Percentiles rank a stretch among this genome's conserved stretches.
Conservation (phyloP, 2,329 filamentous ascomycete genomes). For the Blumeria graminis region DNA sequence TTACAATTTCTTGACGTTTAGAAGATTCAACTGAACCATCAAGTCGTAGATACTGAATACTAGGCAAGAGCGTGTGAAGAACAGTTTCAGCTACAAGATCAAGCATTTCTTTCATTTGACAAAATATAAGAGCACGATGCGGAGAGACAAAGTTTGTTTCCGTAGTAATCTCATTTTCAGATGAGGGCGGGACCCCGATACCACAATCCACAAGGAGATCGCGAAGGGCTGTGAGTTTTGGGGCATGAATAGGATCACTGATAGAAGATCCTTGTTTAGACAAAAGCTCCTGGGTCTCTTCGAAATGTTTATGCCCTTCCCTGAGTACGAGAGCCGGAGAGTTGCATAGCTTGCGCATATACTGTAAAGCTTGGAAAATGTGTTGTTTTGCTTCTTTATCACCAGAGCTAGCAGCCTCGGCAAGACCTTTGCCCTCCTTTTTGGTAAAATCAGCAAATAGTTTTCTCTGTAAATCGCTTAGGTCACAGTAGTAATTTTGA, state of each 20-base stretch:
- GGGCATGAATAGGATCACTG: conserved; percentile 68
- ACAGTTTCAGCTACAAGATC: conserved; percentile 97
- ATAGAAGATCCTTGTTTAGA: conserved; percentile 57
- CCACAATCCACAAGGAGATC: conserved; percentile 97
- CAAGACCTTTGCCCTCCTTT: conserved; percentile 74
- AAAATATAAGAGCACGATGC: conserved; percentile 89
- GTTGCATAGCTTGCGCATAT: conserved; percentile 98
- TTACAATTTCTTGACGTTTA: conserved; percentile 91
- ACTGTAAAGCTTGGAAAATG: conserved; percentile 96
- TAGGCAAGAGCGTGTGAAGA: conserved; percentile 70
- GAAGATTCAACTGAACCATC: conserved; percentile 84
- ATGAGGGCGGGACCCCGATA: conserved; percentile 45
- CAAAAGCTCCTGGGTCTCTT: conserved; percentile 62
- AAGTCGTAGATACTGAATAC: conserved; percentile 78
- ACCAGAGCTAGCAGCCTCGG: conserved; percentile 56
- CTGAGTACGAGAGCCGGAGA: conserved; percentile 93
- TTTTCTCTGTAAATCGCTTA: conserved; percentile 81
- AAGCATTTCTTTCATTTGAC: conserved; percentile 99
- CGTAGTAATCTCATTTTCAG: conserved; percentile 28
- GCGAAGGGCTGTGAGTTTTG: conserved; percentile 71
- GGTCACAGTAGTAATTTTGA: conserved; percentile 97
- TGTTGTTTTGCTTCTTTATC: conserved; percentile 93
- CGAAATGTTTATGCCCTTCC: conserved; percentile 73
- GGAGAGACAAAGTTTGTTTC: conserved; percentile 69
- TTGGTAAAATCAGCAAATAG: conserved; percentile 92